Percentiles rank a stretch among this genome's conserved stretches.
Evolutionary conservation across 1,139 yeast genomes (phyloP).

Genomic region (Pichia sorboxylosa): DNA sequence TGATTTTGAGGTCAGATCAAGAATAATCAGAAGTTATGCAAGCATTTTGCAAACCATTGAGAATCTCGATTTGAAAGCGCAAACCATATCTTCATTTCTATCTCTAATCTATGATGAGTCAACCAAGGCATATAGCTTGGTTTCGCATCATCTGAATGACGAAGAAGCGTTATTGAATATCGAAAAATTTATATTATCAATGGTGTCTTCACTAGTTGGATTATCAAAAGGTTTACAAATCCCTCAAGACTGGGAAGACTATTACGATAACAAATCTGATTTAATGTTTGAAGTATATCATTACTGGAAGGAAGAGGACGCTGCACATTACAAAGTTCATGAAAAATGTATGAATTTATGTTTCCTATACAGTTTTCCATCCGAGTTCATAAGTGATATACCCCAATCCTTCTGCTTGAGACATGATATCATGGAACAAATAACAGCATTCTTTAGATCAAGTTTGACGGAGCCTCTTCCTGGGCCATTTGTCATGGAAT

Average conservation of each 20-base stretch:
- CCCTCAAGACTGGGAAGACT: constrained; percentile 44
- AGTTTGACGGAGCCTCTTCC: constrained; percentile 43
- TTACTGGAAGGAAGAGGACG: constrained; percentile 24
- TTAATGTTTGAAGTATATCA: constrained; percentile 19
- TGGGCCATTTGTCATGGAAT: constrained; percentile 50
- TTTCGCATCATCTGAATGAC: background rate
- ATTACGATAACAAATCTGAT: constrained; percentile 23
- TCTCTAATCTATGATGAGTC: constrained; percentile 10
- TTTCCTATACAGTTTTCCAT: constrained; percentile 6
- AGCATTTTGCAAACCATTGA: constrained; percentile 46
- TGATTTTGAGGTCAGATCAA: constrained; percentile 41
- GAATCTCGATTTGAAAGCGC: constrained; percentile 31
- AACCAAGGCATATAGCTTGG: constrained; percentile 1
- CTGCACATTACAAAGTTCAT: constrained; percentile 22
- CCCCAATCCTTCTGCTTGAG: background rate
- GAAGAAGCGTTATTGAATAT: constrained; percentile 5
- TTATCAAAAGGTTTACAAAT: constrained; percentile 56
- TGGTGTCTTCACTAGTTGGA: constrained; percentile 39
- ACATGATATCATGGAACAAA: constrained; percentile 37
- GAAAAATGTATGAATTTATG: constrained; percentile 24
- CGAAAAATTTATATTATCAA: constrained; percentile 4
- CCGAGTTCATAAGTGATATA: constrained; percentile 1
- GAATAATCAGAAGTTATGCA: constrained; percentile 49
- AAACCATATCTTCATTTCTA: constrained; percentile 7
- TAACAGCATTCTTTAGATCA: constrained; percentile 44